phyloP scores from a whole-genome alignment of 2,329 filamentous ascomycete species.

The Penicillium glabrum region DNA sequence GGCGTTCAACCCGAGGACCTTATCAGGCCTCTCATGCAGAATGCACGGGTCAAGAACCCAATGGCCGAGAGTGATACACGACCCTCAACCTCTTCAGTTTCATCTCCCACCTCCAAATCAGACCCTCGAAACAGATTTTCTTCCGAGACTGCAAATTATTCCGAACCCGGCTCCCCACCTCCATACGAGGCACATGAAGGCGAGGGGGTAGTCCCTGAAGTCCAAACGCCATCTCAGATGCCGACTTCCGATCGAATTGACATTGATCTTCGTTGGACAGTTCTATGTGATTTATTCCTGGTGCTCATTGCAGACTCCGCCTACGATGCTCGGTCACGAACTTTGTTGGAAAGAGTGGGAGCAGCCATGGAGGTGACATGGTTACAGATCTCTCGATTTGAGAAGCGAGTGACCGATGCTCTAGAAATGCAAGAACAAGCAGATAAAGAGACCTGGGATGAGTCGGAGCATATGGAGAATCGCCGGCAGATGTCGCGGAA shows the following conservation, averaged over 20 bases:
- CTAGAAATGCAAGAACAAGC: slow-evolving; percentile 96
- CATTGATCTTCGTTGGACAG: slow-evolving; percentile 95
- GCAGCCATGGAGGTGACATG: slow-evolving; percentile 77
- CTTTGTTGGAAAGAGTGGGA: slow-evolving; percentile 80
- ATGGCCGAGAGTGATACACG: slow-evolving; percentile 60
- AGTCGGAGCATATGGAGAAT: slow-evolving; percentile 87
- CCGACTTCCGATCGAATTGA: slow-evolving; percentile 81
- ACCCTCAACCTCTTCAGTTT: slow-evolving; percentile 38
- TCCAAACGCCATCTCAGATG: slow-evolving; percentile 79
- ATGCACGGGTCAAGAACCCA: slow-evolving; percentile 89
- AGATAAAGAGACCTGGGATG: slow-evolving; percentile 96
- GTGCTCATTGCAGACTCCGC: slow-evolving; percentile 93
- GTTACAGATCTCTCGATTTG: slow-evolving; percentile 94
- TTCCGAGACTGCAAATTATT: slow-evolving; percentile 32
- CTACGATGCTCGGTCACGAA: slow-evolving; percentile 86
- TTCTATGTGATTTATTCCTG: slow-evolving; percentile 92
- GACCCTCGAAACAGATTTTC: slow-evolving; percentile 32
- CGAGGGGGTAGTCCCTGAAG: slow-evolving; percentile 69
- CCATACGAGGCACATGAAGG: slow-evolving; percentile 61
- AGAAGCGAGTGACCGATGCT: slow-evolving; percentile 94
- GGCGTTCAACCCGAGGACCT: slow-evolving; percentile 83
- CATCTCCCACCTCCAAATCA: slow-evolving; percentile 26
- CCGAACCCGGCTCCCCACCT: slow-evolving; percentile 55
- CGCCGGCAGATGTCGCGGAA: slow-evolving; percentile 79
- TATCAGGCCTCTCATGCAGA: slow-evolving; percentile 83